Evolutionary conservation across 257 asterid species (phyloP).

Genomic region (Gentiana macrophylla): DNA sequence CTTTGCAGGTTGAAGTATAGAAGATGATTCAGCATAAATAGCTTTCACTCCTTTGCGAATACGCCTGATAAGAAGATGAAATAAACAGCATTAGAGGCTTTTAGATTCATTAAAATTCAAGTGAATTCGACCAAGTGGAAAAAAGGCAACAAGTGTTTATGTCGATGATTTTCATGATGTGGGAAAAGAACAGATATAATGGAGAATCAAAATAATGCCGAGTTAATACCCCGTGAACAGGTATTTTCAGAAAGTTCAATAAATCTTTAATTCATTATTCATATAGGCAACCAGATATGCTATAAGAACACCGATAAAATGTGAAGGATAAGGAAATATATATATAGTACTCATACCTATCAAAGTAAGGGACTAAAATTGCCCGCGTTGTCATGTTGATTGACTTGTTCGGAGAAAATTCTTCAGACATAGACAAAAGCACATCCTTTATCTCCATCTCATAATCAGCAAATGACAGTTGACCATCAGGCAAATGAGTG

Average conservation of each 20-base stretch:
- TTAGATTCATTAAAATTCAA: no score
- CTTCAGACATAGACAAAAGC: conserved; percentile 36
- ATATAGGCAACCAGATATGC: no score
- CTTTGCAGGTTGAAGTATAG: conserved; percentile 31
- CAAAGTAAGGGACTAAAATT: conserved; percentile 83
- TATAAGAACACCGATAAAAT: no score
- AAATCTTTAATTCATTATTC: no score
- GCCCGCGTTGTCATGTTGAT: conserved; percentile 43
- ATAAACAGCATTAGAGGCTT: no score
- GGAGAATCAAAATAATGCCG: no score
- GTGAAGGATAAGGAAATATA: neutral
- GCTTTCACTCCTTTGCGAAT: conserved; percentile 22
- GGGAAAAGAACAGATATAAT: no score
- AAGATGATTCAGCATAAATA: conserved; percentile 18
- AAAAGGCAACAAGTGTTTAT: no score
- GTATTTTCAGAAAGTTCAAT: no score
- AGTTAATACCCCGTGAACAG: no score
- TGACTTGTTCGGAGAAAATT: conserved; percentile 29
- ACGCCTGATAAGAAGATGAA: conserved; percentile 31
- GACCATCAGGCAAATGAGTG: conserved; percentile 19
- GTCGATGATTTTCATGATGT: no score
- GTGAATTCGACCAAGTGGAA: no score
- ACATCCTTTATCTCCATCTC: conserved; percentile 37
- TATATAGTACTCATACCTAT: conserved; percentile 37
- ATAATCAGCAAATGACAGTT: conserved; percentile 15